Conservation (phyloP, 2,329 filamentous ascomycete species). For the Trichophyton verrucosum region DNA sequence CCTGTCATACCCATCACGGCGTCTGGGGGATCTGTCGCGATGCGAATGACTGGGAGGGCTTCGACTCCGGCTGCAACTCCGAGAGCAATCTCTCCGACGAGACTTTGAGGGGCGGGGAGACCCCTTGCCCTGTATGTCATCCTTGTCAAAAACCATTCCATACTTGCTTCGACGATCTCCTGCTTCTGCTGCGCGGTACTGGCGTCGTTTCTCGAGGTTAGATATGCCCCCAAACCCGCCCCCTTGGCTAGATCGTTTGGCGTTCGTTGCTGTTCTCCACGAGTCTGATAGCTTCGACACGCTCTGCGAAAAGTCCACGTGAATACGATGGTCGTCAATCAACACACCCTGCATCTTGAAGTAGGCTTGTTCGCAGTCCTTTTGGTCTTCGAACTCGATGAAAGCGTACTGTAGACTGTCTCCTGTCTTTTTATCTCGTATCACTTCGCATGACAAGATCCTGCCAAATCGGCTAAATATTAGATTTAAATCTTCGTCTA, state of each 20-base stretch:
- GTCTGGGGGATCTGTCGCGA: conserved; percentile 21
- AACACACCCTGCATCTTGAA: conserved; percentile 98
- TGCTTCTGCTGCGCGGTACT: conserved; percentile 63
- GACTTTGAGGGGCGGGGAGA: conserved; percentile 10
- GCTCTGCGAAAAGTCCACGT: conserved; percentile 97
- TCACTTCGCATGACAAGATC: conserved; percentile 91
- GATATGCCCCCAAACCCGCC: conserved; percentile 87
- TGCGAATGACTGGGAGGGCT: conserved; percentile 32
- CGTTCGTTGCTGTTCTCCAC: conserved; percentile 77
- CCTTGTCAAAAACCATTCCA: conserved; percentile 68
- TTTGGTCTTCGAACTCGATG: conserved; percentile 88
- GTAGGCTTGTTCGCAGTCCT: conserved; percentile 86
- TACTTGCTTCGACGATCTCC: conserved; percentile 44
- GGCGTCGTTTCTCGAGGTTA: conserved; percentile 75
- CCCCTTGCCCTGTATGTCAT: conserved; percentile 46
- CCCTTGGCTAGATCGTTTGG: conserved; percentile 53
- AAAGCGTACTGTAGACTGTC: conserved; percentile 97
- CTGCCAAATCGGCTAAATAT: conserved; percentile 96
- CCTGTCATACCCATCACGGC: conserved; percentile 18
- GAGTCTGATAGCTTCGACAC: conserved; percentile 75
- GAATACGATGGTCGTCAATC: conserved; percentile 93
- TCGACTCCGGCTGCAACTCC: conserved; percentile 27
- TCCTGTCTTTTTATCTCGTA: conserved; percentile 82
- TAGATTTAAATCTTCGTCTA: conserved; percentile 80
- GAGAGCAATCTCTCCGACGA: conserved; percentile 17